phyloP scores from a whole-genome alignment of 1,284 basidiomycete species.

The Trametes versicolor region DNA sequence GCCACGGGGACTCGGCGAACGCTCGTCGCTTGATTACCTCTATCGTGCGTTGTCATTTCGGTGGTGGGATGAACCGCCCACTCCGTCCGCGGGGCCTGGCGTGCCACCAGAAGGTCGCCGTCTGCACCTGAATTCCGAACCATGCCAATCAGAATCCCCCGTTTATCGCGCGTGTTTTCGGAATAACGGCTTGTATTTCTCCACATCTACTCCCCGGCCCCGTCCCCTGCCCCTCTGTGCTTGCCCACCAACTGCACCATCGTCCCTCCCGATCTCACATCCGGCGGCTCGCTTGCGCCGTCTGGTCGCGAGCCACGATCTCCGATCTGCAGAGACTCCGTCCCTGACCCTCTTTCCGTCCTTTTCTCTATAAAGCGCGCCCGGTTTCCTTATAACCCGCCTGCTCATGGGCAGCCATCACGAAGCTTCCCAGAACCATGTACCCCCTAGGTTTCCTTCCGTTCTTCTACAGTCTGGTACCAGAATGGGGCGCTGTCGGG shows the following conservation, averaged over 20 bases:
- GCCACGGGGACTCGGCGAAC: slow-evolving; percentile 4
- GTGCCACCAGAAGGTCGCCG: slow-evolving; percentile 15
- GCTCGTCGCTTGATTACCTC: slow-evolving; percentile 9
- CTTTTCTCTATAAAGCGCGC: slow-evolving; percentile 25
- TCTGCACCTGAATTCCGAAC: slow-evolving; percentile 23
- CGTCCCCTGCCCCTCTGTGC: slow-evolving; percentile 1
- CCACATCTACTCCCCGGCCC: slow-evolving; percentile 7
- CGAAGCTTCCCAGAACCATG: slow-evolving; percentile 35
- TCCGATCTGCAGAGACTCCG: slow-evolving; percentile 22
- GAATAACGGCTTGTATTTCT: slow-evolving; percentile 20
- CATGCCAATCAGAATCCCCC: slow-evolving; percentile 31
- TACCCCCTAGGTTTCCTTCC: slow-evolving; percentile 66
- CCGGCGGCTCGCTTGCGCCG: slow-evolving; percentile 25
- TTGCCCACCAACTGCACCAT: slow-evolving; percentile 15
- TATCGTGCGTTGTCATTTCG: slow-evolving; percentile 28
- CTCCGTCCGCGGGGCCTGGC: slow-evolving; percentile 20
- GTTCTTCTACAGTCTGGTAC: slow-evolving; percentile 64
- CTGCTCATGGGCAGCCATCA: slow-evolving; percentile 28
- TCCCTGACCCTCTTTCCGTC: slow-evolving; percentile 30
- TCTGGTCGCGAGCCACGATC: slow-evolving; percentile 28
- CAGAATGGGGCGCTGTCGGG: slow-evolving; percentile 62
- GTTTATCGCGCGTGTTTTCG: slow-evolving; percentile 29
- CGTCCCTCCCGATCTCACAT: slow-evolving; percentile 25
- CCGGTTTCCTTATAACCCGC: slow-evolving; percentile 26
- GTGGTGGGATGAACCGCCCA: slow-evolving; percentile 24